Percentiles rank a stretch among this genome's conserved stretches.
Evolutionary conservation across 306 rosid genomes (phyloP).

Genomic region (Mimosa bimucronata): DNA sequence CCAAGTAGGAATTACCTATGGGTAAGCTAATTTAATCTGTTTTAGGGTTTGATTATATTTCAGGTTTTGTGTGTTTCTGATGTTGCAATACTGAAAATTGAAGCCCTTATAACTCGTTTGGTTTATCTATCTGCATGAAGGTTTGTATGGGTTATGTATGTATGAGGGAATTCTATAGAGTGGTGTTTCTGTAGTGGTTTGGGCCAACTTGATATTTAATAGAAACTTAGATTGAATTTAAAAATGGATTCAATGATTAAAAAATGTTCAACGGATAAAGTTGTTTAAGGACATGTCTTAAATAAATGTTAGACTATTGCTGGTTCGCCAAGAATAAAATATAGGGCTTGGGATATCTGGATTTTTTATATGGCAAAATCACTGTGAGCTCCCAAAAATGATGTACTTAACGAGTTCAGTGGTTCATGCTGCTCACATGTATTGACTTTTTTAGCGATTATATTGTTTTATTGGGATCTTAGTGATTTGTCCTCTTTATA

Average conservation of each 20-base stretch:
- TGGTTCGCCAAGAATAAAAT: neutral
- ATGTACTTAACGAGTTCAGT: too few species aligned
- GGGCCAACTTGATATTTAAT: neutral
- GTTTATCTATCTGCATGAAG: neutral
- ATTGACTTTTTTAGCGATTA: too few species aligned
- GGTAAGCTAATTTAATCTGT: constrained; percentile 47
- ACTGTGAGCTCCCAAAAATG: too few species aligned
- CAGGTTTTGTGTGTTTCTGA: neutral
- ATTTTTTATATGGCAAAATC: too few species aligned
- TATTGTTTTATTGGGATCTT: too few species aligned
- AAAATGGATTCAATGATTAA: neutral
- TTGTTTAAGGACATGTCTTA: neutral
- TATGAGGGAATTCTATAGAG: neutral
- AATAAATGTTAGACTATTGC: neutral
- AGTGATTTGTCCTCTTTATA: neutral
- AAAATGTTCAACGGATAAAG: neutral
- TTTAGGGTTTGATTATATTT: neutral
- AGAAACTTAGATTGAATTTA: neutral
- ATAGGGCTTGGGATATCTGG: neutral
- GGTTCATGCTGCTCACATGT: neutral
- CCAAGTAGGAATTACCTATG: constrained; percentile 81
- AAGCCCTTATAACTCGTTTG: neutral
- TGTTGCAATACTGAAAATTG: constrained; percentile 3
- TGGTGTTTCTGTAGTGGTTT: neutral
- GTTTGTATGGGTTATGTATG: neutral